Conservation (phyloP, 495 filamentous ascomycete species). For the Penicillium paradoxum region DNA sequence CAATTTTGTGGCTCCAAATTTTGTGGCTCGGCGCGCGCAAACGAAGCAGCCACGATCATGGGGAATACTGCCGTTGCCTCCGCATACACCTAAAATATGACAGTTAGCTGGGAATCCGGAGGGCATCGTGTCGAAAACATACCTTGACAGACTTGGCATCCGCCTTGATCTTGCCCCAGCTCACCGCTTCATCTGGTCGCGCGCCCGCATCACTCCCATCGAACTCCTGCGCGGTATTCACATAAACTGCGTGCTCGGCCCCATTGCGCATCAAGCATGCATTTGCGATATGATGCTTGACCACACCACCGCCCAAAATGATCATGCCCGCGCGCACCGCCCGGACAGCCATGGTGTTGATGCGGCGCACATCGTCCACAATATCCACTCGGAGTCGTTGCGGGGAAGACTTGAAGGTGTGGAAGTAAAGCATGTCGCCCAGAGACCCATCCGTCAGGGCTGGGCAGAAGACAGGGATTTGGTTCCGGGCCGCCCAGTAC, state of each 20-base stretch:
- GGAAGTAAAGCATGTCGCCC: conserved; percentile 97
- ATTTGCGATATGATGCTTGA: conserved; percentile 98
- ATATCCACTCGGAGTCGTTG: conserved; percentile 77
- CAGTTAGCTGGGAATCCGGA: background rate
- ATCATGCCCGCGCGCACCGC: conserved; percentile 88
- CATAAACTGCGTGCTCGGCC: conserved; percentile 91
- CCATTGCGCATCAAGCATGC: conserved; percentile 96
- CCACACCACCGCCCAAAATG: conserved; percentile 83
- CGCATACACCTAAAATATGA: conserved; percentile 61
- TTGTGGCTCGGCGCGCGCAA: conserved; percentile 48
- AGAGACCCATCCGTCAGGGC: conserved; percentile 91
- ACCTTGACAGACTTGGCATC: conserved; percentile 85
- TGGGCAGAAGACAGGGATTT: conserved; percentile 95
- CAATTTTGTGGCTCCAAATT: conserved; percentile 13
- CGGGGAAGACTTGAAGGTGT: conserved; percentile 83
- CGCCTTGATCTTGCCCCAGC: conserved; percentile 95
- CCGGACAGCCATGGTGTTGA: conserved; percentile 83
- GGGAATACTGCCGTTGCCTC: conserved; percentile 93
- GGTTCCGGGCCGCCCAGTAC: conserved; percentile 91
- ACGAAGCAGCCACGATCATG: conserved; percentile 90
- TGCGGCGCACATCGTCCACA: conserved; percentile 78
- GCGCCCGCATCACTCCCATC: conserved; percentile 96
- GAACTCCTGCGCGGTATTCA: conserved; percentile 95
- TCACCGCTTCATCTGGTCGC: conserved; percentile 91
- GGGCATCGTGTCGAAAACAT: conserved; percentile 6